Evolutionary conservation across 305 asterid genomes (phyloP), one percentile per base, ranked within the genome.

Genomic region (Euphrasia arctica): DNA sequence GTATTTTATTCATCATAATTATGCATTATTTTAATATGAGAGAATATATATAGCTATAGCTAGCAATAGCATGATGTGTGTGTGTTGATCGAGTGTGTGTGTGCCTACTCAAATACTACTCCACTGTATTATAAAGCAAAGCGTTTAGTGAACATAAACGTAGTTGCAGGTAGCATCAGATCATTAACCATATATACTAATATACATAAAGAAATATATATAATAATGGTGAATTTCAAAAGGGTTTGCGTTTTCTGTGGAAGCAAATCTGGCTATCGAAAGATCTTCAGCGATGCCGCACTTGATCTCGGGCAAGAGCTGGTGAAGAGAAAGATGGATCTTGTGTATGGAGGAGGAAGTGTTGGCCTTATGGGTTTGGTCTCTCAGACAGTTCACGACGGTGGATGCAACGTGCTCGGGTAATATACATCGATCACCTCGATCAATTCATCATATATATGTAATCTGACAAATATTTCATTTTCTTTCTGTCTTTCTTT

Each of bases 171-270:
- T 31, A 2, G 34, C 34, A 31, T 31, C 4, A 31, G 34, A 31
- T 18, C 22, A 18, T 31, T 31, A 31, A 31, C 34, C 34, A 31
- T 31, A 31, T 15, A 14, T 45, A n/a, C n/a, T n/a, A n/a, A n/a
- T n/a, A 59, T 29, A 49, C 57, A 10, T 29, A 12, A 22, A 47
- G 31, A 54, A 28, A 13, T 18, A 18, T 18, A 18, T 18, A 18
- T 18, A 18, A 18, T 2, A 52, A 82, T 70, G 85, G 79, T 68
- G 34, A 78, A 78, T 10, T 80, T 80, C 76, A 78, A 74, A 65
- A 80, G 75, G 74, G 78, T 83, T 62, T 83, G 88, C 62, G 88
- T 82, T 28, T 83, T 78, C 74, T 80, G 88, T 70, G 88, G 88
- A 39, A 83, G 88, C 41, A 83, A 83, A 65, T 54, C 72, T 13